Evolutionary conservation across 345 rosid genomes (phyloP).

Genomic region (Euphorbia peplus): DNA sequence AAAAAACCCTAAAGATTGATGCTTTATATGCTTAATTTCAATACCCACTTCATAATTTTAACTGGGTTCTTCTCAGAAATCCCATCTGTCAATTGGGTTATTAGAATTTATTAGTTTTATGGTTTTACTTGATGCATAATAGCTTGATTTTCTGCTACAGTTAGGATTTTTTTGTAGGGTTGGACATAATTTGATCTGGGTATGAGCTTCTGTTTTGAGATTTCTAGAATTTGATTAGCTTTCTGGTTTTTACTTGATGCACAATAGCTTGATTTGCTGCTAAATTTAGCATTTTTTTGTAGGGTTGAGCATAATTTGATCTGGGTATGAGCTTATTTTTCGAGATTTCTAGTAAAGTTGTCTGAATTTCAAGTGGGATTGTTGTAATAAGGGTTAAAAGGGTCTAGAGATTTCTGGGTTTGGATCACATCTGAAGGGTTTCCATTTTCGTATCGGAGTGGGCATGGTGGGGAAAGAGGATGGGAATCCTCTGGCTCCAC

Average conservation of each 20-base stretch:
- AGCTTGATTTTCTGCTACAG: slow-evolving; percentile 14
- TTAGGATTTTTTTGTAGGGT: slow-evolving; percentile 29
- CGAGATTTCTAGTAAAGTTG: slow-evolving; percentile 20
- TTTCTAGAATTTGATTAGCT: too few relatives aligned
- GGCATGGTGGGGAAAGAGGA: slow-evolving; percentile 93
- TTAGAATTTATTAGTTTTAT: not conserved
- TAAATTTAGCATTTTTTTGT: slow-evolving; percentile 30
- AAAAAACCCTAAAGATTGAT: slow-evolving; percentile 6
- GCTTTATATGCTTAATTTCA: not conserved
- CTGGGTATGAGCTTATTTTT: slow-evolving; percentile 32
- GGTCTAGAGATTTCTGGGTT: slow-evolving; percentile 32
- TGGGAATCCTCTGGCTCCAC: slow-evolving; percentile 48
- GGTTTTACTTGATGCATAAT: not conserved
- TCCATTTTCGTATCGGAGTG: slow-evolving; percentile 26
- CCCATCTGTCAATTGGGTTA: not conserved
- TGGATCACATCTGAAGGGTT: slow-evolving; percentile 12
- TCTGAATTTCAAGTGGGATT: slow-evolving; percentile 13
- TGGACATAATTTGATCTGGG: slow-evolving; percentile 36
- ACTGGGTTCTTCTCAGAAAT: not conserved
- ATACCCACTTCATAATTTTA: not conserved
- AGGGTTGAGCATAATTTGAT: slow-evolving; percentile 28
- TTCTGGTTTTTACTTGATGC: not conserved
- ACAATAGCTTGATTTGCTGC: slow-evolving; percentile 11
- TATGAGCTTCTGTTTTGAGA: slow-evolving; percentile 22
- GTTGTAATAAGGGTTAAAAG: slow-evolving; percentile 13